These are phyloP conservation scores for Aspergillus spinulosporus DNA, from an alignment of 2,329 filamentous ascomycete species.

Conservation along the genomic window DNA sequence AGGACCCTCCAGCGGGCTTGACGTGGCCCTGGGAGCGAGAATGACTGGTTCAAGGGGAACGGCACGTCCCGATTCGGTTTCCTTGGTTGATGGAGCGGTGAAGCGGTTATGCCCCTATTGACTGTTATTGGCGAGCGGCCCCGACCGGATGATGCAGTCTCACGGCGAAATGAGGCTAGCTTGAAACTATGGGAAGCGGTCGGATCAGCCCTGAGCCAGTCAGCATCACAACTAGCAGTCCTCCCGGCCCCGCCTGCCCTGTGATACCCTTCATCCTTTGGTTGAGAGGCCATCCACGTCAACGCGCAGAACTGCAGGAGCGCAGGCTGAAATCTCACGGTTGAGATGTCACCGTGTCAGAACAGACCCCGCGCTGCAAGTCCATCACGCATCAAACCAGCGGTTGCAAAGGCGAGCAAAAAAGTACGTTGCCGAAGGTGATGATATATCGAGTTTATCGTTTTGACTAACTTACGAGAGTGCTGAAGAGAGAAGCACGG, in stretches of 20 bases:
- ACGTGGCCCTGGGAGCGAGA: constrained; percentile 24
- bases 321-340: constrained; percentile 12
- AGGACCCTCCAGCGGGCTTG: constrained; percentile 8
- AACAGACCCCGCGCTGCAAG: constrained; percentile 9
- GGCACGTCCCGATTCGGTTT: constrained; percentile 16
- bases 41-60: constrained; percentile 17
- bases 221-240: not conserved
- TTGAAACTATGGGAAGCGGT: constrained; percentile 12
- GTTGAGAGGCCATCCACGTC: constrained; percentile 24
- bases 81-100: constrained; percentile 23
- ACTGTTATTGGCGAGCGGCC: not conserved
- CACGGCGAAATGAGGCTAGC: not conserved
- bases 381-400: constrained; percentile 10
- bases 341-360: constrained; percentile 14
- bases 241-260: constrained; percentile 17
- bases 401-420: constrained; percentile 1
- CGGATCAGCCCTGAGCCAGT: constrained; percentile 20
- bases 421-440: not conserved
- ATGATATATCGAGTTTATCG: constrained; percentile 8
- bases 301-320: constrained; percentile 20
- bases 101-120: constrained; percentile 17
- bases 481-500: constrained; percentile 4
- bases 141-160: constrained; percentile 11
- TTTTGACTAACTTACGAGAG: not conserved
- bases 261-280: constrained; percentile 21